A percentile compares a stretch with the other conserved stretches of the same genome.
Conservation (phyloP, 768 basidiomycete species). For the Pseudohyphozyma bogoriensis region DNA sequence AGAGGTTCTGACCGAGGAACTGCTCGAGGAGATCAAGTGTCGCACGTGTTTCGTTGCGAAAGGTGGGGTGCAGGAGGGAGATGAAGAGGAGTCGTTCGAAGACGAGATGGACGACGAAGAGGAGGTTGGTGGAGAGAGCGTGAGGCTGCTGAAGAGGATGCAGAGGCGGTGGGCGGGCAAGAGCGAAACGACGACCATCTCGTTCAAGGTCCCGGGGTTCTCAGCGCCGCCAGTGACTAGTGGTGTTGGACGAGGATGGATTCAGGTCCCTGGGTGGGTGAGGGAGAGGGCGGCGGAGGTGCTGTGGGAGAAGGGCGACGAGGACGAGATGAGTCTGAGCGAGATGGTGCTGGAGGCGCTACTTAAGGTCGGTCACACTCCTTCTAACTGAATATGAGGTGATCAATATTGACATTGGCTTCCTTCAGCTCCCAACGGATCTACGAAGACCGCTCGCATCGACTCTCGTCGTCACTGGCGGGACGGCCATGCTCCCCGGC, state of each 20-base stretch:
- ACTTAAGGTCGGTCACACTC: constrained; percentile 60
- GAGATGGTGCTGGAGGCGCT: constrained; percentile 70
- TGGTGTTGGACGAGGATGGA: constrained; percentile 9
- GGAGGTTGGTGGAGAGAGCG: background rate
- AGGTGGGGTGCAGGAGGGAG: background rate
- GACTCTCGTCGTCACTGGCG: constrained; percentile 76
- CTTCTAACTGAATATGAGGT: background rate
- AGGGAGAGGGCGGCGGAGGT: constrained; percentile 83
- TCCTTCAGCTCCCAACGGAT: constrained; percentile 74
- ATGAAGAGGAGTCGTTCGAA: background rate
- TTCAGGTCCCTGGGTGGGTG: constrained; percentile 76
- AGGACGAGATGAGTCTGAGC: constrained; percentile 74
- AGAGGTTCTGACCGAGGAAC: constrained; percentile 63
- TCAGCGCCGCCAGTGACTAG: background rate
- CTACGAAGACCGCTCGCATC: constrained; percentile 73
- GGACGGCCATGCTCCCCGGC: constrained; percentile 81
- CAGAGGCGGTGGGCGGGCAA: constrained; percentile 2
- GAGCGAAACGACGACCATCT: constrained; percentile 15
- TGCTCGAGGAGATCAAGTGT: constrained; percentile 85
- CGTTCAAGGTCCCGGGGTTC: constrained; percentile 11
- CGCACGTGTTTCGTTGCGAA: constrained; percentile 68
- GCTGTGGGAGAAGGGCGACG: constrained; percentile 74
- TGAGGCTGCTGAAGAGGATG: background rate
- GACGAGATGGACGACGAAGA: background rate
- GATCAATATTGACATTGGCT: too few relatives aligned